phyloP scores from a whole-genome alignment of 1,139 yeast genomes.

The Yamadazyma atlantica region DNA sequence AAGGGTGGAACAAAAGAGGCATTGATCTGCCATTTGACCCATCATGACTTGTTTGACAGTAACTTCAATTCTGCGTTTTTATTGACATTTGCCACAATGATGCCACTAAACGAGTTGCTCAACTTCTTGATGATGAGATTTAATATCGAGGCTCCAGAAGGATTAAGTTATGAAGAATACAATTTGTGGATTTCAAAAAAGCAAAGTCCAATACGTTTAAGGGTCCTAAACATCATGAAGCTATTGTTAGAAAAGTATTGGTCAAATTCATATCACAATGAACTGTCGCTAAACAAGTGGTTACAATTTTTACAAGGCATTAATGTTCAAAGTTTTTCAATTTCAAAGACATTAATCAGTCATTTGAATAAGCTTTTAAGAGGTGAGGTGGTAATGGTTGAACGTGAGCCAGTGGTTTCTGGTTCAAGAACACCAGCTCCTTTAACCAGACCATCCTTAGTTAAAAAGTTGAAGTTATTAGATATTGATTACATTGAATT shows the following conservation, averaged over 20 bases:
- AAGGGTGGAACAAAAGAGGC: conserved; percentile 89
- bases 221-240: conserved; percentile 72
- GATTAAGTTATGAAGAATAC: conserved; percentile 80
- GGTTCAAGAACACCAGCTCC: conserved; percentile 43
- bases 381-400: conserved; percentile 34
- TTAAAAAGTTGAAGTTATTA: conserved; percentile 47
- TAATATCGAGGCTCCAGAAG: conserved; percentile 82
- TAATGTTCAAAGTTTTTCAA: conserved; percentile 43
- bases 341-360: conserved; percentile 24
- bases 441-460: conserved; percentile 33
- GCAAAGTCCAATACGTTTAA: conserved; percentile 61
- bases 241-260: conserved; percentile 74
- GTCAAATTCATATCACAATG: conserved; percentile 63
- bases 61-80: conserved; percentile 71
- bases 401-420: conserved; percentile 31
- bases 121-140: conserved; percentile 64
- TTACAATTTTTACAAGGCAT: conserved; percentile 51
- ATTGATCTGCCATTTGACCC: conserved; percentile 77
- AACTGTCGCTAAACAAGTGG: conserved; percentile 51
- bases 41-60: conserved; percentile 69
- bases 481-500: conserved; percentile 76
- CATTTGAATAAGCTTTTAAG: conserved; percentile 26
- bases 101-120: conserved; percentile 66
- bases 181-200: conserved; percentile 77
- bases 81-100: conserved; percentile 74